These are phyloP conservation scores for Pseudodiploospora longispora DNA, from an alignment of 2,329 filamentous ascomycete species.

Conservation along the genomic window DNA sequence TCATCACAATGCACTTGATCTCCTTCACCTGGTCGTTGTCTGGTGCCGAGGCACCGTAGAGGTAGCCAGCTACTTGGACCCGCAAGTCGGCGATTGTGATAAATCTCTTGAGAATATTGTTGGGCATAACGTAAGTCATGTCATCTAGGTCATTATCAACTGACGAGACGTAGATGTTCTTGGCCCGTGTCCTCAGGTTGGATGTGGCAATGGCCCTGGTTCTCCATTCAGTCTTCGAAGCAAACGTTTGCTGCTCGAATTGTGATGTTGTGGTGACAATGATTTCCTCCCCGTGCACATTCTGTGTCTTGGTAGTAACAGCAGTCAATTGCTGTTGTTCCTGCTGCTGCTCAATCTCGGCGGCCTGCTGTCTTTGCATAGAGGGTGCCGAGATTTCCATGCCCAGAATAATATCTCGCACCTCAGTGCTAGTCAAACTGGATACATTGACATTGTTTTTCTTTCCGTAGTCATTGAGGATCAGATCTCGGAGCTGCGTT, in stretches of 20 bases:
- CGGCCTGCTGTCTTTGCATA: conserved; percentile 95
- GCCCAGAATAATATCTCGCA: conserved; percentile 94
- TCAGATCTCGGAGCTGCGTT: conserved; percentile 87
- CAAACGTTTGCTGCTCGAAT: conserved; percentile 95
- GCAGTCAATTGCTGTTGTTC: conserved; percentile 95
- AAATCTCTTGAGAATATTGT: conserved; percentile 97
- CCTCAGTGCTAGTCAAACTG: conserved; percentile 91
- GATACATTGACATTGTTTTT: conserved; percentile 99
- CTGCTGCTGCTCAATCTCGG: conserved; percentile 98
- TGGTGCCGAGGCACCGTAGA: conserved; percentile 85
- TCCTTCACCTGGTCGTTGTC: conserved; percentile 98
- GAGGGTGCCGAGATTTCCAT: conserved; percentile 99
- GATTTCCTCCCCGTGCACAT: conserved; percentile 93
- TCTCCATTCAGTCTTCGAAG: conserved; percentile 98
- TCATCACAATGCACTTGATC: conserved; percentile 91
- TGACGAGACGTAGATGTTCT: conserved; percentile 98
- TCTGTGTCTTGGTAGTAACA: conserved; percentile 96
- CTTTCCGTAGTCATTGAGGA: conserved; percentile 97
- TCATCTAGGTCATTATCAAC: conserved; percentile 88
- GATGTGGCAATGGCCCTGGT: conserved; percentile 94
- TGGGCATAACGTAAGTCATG: conserved; percentile 96
- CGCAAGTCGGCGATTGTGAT: conserved; percentile 95
- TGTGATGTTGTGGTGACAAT: conserved; percentile 97
- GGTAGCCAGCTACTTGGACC: conserved; percentile 90
- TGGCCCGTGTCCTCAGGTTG: conserved; percentile 84